A percentile compares a stretch with the other conserved stretches of the same genome.
Evolutionary conservation across 495 filamentous ascomycete species (phyloP).

Genomic region (Margaritispora aquatica): DNA sequence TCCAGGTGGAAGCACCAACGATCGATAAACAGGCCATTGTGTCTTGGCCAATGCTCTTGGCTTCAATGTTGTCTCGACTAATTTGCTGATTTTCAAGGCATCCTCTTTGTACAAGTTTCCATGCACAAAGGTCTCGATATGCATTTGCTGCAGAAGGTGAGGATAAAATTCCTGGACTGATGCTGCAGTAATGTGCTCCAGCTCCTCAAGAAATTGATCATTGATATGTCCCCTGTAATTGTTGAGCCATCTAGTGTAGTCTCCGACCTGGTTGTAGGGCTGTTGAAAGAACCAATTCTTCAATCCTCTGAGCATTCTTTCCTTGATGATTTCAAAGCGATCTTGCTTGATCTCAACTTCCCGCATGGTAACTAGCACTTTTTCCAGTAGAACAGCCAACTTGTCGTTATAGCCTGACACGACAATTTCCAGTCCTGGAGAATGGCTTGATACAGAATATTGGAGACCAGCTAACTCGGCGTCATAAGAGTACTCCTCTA

Average conservation of each 20-base stretch:
- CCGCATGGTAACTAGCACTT: constrained; percentile 81
- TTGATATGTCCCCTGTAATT: constrained; percentile 72
- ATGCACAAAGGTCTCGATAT: constrained; percentile 83
- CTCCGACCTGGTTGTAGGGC: constrained; percentile 86
- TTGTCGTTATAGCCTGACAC: constrained; percentile 95
- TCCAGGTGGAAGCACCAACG: constrained; percentile 70
- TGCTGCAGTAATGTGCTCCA: constrained; percentile 64
- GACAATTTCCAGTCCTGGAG: constrained; percentile 69
- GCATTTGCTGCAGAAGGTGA: constrained; percentile 72
- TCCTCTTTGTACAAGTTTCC: constrained; percentile 97
- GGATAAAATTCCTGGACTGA: constrained; percentile 75
- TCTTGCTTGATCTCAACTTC: constrained; percentile 76
- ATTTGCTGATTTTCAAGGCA: constrained; percentile 75
- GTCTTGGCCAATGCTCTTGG: constrained; percentile 66
- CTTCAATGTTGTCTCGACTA: constrained; percentile 73
- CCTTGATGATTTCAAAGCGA: constrained; percentile 88
- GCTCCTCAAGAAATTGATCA: constrained; percentile 72
- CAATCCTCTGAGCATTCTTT: constrained; percentile 66
- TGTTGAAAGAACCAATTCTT: constrained; percentile 82
- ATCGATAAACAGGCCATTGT: constrained; percentile 75
- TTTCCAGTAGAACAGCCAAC: constrained; percentile 83
- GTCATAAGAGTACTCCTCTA: constrained; percentile 95
- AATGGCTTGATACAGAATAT: constrained; percentile 67
- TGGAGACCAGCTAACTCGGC: constrained; percentile 89
- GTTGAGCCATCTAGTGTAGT: constrained; percentile 74